phyloP scores from a whole-genome alignment of 495 filamentous ascomycete species.

The Alectoria sarmentosa region DNA sequence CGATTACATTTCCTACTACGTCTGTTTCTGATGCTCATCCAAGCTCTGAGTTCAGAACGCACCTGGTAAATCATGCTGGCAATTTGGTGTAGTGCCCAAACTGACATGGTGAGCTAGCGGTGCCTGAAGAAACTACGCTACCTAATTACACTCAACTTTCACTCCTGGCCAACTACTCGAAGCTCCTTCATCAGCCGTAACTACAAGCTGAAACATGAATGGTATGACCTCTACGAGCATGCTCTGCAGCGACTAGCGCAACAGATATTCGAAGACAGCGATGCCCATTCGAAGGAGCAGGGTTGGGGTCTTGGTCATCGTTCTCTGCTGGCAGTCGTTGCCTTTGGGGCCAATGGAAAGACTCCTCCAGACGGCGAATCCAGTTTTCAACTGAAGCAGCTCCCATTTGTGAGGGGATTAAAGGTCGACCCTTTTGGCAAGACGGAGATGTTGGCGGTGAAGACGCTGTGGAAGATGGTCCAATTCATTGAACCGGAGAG shows the following conservation, averaged over 20 bases:
- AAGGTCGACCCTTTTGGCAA: constrained; percentile 18
- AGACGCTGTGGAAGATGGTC: constrained; percentile 19
- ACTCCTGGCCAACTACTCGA: constrained; percentile 15
- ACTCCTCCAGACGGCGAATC: constrained; percentile 8
- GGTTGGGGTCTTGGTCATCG: constrained; percentile 16
- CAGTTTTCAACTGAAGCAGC: constrained; percentile 12
- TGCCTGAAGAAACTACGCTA: constrained; percentile 15
- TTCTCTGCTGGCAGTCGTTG: constrained; percentile 18
- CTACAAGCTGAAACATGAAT: constrained; percentile 8
- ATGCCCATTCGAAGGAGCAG: constrained; percentile 14
- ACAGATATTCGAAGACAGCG: constrained; percentile 19
- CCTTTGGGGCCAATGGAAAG: constrained; percentile 17
- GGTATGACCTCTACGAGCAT: constrained; percentile 17
- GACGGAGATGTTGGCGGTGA: constrained; percentile 15
- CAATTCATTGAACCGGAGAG: constrained; percentile 19
- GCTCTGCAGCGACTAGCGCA: constrained; percentile 16
- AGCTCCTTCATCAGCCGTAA: constrained; percentile 11
- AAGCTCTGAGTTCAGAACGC: constrained; percentile 9
- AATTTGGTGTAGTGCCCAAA: not conserved
- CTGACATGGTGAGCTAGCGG: not conserved
- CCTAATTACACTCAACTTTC: constrained; percentile 12
- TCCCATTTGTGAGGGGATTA: constrained; percentile 14
- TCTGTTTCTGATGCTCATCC: constrained; percentile 14
- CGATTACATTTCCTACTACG: constrained; percentile 16
- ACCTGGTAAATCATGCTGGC: not conserved